Base-by-base conservation (phyloP, 2,329 filamentous ascomycete species). In the Colletotrichum paranaense region DNA sequence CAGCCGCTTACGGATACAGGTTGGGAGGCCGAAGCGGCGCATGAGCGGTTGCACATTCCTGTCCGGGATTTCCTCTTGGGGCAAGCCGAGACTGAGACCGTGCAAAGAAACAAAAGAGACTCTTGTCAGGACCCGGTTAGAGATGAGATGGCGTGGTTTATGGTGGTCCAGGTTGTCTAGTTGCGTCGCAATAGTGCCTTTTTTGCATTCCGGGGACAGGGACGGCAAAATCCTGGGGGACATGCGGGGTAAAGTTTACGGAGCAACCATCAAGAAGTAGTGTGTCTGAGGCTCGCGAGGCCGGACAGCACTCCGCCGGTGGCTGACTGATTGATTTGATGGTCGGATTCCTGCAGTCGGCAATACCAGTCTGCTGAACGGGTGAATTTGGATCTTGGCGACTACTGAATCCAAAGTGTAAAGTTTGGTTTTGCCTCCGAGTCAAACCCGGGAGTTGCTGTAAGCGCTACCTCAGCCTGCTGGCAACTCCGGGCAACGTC, bases 211-310 rank as follows among this genome's bases (percentile, higher is more conserved):
- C 53, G 22, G 63, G 68, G 46, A n/a, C 46, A n/a, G 52, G 52
- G 53, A 56, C 38, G 26, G 46, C 42, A 22, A 5, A n/a, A 55
- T 26, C 46, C 56, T 58, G 57, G 49, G 63, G 68, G 58, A 32
- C 35, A 24, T 72, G 68, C 68, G 64, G 68, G 68, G 68, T 62
- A 68, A 28, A 7, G 28, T 49, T 57, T 57, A 52, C 49, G 57
- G 57, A 64, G 12, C n/a, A 22, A 28, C 62, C 42, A 49, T 49
- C 19, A 49, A 49, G 7, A 49, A 9, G 26, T 35, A 30, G 56
- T 56, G 32, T 52, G 24, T 56, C 19, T 53, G 62, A 28, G 62
- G 67, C 62, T 67, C 55, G 26, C 22, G 26, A 30, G 12, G 46
- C 42, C 28, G 28, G 53, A 53, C 60, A 38, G 22, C 5, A 42